Evolutionary conservation across 179 eudicot genomes (phyloP).

Genomic region (Beta corolliflora): DNA sequence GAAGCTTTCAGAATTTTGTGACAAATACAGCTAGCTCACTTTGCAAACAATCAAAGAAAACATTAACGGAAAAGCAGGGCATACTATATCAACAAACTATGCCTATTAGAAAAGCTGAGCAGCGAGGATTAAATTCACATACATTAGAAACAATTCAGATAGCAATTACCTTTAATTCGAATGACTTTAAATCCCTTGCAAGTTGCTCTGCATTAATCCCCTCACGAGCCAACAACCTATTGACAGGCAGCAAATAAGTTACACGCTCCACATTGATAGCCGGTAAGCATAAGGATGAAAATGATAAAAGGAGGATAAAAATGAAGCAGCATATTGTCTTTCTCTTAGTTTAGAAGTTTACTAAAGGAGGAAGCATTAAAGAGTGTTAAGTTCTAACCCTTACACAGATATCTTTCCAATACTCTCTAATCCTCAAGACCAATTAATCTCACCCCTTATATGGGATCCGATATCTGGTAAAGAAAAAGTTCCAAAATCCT

Average conservation of each 20-base stretch:
- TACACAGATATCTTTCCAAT: neutral
- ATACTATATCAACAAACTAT: constrained; percentile 8
- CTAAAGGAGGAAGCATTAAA: neutral
- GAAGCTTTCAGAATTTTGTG: neutral
- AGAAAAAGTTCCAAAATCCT: neutral
- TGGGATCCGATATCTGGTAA: neutral
- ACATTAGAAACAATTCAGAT: neutral
- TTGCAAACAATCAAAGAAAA: neutral
- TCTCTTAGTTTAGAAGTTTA: neutral
- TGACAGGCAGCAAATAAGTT: constrained; percentile 21
- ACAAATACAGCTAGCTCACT: neutral
- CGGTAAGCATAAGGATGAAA: neutral
- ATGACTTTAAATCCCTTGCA: constrained; percentile 90
- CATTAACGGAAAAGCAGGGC: neutral
- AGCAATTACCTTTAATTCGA: constrained; percentile 75
- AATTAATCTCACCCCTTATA: neutral
- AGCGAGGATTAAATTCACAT: neutral
- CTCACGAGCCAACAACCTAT: constrained; percentile 91
- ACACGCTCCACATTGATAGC: neutral
- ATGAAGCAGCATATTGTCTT: constrained; percentile 2
- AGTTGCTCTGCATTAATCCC: constrained; percentile 98
- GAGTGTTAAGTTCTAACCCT: neutral
- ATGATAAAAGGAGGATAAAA: neutral
- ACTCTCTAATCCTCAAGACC: neutral
- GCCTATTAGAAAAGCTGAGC: neutral